Conservation (phyloP, 768 basidiomycete species). For the Phanerochaete carnosa region DNA sequence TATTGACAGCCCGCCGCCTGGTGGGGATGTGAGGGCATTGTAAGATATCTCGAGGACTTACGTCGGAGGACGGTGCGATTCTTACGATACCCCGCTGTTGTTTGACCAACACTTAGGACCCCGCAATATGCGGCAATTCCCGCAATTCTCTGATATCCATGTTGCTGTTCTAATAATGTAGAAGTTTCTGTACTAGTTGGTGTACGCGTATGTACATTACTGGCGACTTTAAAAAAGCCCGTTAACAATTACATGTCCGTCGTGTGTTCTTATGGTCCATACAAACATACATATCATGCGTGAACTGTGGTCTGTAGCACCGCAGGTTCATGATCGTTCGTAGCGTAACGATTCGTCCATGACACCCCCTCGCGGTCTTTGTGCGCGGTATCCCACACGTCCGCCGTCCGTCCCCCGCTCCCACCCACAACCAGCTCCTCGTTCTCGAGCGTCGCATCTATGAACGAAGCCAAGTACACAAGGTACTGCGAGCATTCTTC, state of each 20-base stretch:
- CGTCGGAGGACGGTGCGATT: too few species aligned
- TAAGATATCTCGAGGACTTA: neutral
- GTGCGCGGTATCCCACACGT: too few species aligned
- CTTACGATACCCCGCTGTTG: neutral
- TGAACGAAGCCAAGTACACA: neutral
- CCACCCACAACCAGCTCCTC: neutral
- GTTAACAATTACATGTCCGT: neutral
- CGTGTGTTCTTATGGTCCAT: too few species aligned
- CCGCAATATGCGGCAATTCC: neutral
- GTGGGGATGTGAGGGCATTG: slow-evolving; percentile 12
- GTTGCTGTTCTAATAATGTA: neutral
- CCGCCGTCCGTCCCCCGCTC: neutral
- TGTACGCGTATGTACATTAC: neutral
- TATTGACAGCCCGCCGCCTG: slow-evolving; percentile 44
- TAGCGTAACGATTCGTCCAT: neutral
- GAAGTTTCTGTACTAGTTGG: too few species aligned
- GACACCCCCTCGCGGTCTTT: neutral
- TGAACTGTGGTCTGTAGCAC: neutral
- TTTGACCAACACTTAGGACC: neutral
- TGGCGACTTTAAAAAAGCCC: neutral
- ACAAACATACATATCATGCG: neutral
- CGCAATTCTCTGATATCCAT: neutral
- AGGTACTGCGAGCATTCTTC: neutral
- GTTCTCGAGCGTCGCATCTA: neutral
- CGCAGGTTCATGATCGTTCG: neutral